Conservation (phyloP, 176 grass and related monocot genomes). For the Panicum miliaceum region DNA sequence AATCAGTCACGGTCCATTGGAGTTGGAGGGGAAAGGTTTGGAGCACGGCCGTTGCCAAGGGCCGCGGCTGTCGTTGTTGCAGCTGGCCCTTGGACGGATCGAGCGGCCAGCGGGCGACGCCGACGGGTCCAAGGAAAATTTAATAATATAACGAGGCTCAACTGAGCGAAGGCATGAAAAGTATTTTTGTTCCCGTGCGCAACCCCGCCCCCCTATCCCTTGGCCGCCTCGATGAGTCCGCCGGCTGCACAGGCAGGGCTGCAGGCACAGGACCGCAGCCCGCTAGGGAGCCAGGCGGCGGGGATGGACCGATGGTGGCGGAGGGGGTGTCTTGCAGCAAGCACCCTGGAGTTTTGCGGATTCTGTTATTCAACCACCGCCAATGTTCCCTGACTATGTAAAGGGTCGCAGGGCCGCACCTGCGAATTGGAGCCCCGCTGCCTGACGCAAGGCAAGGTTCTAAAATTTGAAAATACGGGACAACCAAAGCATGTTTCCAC, state of each 20-base stretch:
- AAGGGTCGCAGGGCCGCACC: no score
- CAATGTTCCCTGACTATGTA: no score
- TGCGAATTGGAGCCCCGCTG: no score
- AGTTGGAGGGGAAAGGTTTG: not conserved
- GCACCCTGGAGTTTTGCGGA: not conserved
- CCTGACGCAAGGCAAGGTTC: no score
- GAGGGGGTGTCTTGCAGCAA: not conserved
- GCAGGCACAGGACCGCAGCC: not conserved
- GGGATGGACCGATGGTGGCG: no score
- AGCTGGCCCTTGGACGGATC: constrained; percentile 39
- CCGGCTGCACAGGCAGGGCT: not conserved
- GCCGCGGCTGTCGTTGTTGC: not conserved
- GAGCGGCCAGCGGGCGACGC: constrained; percentile 19
- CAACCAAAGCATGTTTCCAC: no score
- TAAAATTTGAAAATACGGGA: no score
- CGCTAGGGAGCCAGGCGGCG: not conserved
- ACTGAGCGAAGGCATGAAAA: not conserved
- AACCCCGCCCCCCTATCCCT: constrained; percentile 3
- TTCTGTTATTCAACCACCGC: not conserved
- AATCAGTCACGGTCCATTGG: not conserved
- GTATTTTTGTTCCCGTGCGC: not conserved
- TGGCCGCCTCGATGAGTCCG: constrained; percentile 55
- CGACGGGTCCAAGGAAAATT: not conserved
- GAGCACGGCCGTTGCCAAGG: not conserved
- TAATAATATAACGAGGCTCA: not conserved